Base-by-base conservation (phyloP, 2,329 filamentous ascomycete species). In the Cladorrhinum sp. region DNA sequence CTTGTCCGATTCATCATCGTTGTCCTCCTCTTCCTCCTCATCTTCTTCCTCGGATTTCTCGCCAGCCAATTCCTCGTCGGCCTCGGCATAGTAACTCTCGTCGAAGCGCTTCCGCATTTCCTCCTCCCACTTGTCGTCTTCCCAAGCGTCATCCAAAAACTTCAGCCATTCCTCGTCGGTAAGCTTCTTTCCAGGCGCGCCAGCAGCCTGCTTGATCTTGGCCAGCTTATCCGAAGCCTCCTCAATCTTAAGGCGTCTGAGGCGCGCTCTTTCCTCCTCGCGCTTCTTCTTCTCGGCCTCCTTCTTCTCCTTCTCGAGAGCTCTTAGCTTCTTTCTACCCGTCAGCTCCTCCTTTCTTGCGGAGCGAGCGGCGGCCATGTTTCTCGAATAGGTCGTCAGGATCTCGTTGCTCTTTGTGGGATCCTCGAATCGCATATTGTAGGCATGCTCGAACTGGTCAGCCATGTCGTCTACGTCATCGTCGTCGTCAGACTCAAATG, bases 371-470 rank as follows among this genome's bases (percentile, higher is more conserved):
- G 88, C 88, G 38, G 90, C 88, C 18, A 92, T 82, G 72, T 96
- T 92, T 85, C 93, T 89, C 59, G 93, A 89, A 76, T 97, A 96
- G 5, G 93, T 92, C 70, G 89, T 87, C 29, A 99, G 80, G 54
- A 90, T 87, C 75, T 96, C 92, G 71, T 97, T 97, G 68, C 91
- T 87, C 71, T 91, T 92, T 62, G 84, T 84, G 0, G 95, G 92
- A 69, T 98, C 91, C 73, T 99, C 95, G 70, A 99, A 99, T 32
- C 95, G 89, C 76, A 97, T 78, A 77, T 99, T 99, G 78, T 96
- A 99, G 3, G 93, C 93, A 65, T 90, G 84, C 76, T 99, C 95
- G 70, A 93, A 96, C 62, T 89, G 86, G 50, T 98, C 93, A 24
- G 93, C 93, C 50, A 85, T 82, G 25, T 84, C 82, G 32, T 89